A percentile compares a stretch with the other conserved stretches of the same genome.
These are phyloP conservation scores for Fusarium globosum DNA, from an alignment of 2,329 filamentous ascomycete species.

Conservation along the genomic window DNA sequence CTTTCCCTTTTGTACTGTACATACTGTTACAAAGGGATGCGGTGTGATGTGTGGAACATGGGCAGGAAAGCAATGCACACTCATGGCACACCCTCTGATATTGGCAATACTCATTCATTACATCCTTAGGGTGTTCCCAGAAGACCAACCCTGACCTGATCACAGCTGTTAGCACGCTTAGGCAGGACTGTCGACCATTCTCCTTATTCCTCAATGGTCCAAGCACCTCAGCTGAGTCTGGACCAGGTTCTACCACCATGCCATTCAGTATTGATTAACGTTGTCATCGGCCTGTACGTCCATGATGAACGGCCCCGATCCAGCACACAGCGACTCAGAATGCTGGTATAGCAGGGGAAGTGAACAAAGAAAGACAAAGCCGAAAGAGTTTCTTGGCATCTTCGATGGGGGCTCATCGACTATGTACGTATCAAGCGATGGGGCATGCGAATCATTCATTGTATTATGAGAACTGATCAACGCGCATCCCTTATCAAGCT, in stretches of 20 bases:
- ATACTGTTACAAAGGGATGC: constrained; percentile 21
- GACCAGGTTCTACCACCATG: constrained; percentile 30
- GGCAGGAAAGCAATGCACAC: constrained; percentile 15
- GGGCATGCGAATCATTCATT: background rate
- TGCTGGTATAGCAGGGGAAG: constrained; percentile 4
- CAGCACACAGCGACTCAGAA: constrained; percentile 13
- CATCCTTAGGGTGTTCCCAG: constrained; percentile 13
- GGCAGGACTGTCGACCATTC: constrained; percentile 13
- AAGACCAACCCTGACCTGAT: background rate
- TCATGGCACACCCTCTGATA: constrained; percentile 23
- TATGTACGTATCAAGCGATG: background rate
- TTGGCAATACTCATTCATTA: constrained; percentile 4
- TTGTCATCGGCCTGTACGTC: constrained; percentile 4
- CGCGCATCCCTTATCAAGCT: constrained; percentile 3
- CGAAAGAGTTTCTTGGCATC: constrained; percentile 8
- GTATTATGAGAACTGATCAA: constrained; percentile 4
- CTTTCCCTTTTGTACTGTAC: background rate
- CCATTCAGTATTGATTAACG: constrained; percentile 7
- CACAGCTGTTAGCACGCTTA: constrained; percentile 4
- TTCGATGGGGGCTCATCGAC: constrained; percentile 3
- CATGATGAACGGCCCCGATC: constrained; percentile 20
- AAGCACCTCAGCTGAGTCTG: constrained; percentile 45
- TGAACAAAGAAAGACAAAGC: constrained; percentile 6
- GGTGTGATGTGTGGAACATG: constrained; percentile 33
- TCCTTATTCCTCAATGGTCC: constrained; percentile 29